Evolutionary conservation across 495 filamentous ascomycete genomes (phyloP).

Genomic region (Aspergillus homomorphus): DNA sequence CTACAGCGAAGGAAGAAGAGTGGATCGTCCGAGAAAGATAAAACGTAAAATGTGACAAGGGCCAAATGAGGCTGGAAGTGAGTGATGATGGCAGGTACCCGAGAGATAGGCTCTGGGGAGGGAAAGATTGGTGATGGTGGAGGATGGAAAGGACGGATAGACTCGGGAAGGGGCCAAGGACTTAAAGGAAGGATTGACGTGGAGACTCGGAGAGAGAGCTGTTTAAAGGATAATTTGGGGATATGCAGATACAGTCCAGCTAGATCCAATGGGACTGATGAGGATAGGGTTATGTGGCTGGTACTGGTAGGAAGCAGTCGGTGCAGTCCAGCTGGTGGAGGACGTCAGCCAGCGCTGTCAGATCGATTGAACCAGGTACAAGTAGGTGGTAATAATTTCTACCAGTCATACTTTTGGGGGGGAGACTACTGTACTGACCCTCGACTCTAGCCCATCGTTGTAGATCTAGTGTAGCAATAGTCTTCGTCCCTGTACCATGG

Average conservation of each 20-base stretch:
- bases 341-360: not conserved
- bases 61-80: not conserved
- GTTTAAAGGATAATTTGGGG: not conserved
- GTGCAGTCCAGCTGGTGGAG: too few relatives aligned
- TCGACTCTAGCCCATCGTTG: not conserved
- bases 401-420: not conserved
- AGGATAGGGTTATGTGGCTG: not conserved
- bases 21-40: constrained; percentile 1
- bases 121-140: not conserved
- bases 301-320: too few relatives aligned
- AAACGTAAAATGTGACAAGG: not conserved
- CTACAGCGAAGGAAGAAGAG: not conserved
- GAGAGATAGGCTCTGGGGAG: constrained; percentile 7
- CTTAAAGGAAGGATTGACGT: not conserved
- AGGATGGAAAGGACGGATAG: not conserved
- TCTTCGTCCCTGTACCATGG: constrained; percentile 22
- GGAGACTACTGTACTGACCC: not conserved
- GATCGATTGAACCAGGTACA: not conserved
- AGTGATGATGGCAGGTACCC: constrained; percentile 5
- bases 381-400: not conserved
- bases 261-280: not conserved
- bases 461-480: constrained; percentile 13
- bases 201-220: too few relatives aligned
- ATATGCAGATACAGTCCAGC: not conserved
- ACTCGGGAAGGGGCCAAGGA: constrained; percentile 6